phyloP scores from a whole-genome alignment of 331 rosid species.

The Malus hybrid region DNA sequence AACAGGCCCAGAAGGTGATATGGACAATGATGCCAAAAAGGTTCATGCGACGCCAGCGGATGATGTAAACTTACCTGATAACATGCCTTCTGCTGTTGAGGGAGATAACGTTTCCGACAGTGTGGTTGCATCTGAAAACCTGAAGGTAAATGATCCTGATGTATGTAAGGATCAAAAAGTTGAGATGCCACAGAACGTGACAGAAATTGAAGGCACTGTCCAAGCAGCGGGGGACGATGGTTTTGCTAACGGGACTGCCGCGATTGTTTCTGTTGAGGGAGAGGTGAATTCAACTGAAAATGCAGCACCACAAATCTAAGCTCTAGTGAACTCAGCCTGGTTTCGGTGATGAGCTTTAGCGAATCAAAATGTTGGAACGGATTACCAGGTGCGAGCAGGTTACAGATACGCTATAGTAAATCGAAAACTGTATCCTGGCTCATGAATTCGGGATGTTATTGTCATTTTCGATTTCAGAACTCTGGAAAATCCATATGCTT shows the following conservation, averaged over 20 bases:
- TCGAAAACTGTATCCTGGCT: background rate
- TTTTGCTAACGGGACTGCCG: conserved; percentile 3
- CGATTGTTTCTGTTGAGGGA: conserved; percentile 14
- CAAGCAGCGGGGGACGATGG: conserved; percentile 12
- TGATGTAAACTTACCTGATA: conserved; percentile 23
- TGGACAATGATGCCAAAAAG: conserved; percentile 20
- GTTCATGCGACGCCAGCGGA: conserved; percentile 5
- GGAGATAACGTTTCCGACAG: conserved; percentile 12
- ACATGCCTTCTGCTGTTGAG: conserved; percentile 16
- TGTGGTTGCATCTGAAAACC: conserved; percentile 19
- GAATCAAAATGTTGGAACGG: background rate
- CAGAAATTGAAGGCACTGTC: conserved; percentile 14
- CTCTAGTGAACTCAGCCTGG: background rate
- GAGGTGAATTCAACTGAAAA: conserved; percentile 10
- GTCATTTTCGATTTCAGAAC: background rate
- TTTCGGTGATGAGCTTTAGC: conserved; percentile 1
- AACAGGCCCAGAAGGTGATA: conserved; percentile 12
- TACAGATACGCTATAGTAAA: background rate
- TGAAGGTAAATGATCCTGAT: conserved; percentile 6
- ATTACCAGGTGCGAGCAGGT: background rate
- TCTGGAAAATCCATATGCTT: background rate
- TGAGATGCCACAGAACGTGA: conserved; percentile 13
- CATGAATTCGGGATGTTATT: background rate
- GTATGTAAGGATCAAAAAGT: conserved; percentile 5
- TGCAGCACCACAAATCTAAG: conserved; percentile 5